Percentiles rank a stretch among this genome's conserved stretches.
Evolutionary conservation across 2,329 filamentous ascomycete species (phyloP).

Genomic region (Dactylellina drechsleri): DNA sequence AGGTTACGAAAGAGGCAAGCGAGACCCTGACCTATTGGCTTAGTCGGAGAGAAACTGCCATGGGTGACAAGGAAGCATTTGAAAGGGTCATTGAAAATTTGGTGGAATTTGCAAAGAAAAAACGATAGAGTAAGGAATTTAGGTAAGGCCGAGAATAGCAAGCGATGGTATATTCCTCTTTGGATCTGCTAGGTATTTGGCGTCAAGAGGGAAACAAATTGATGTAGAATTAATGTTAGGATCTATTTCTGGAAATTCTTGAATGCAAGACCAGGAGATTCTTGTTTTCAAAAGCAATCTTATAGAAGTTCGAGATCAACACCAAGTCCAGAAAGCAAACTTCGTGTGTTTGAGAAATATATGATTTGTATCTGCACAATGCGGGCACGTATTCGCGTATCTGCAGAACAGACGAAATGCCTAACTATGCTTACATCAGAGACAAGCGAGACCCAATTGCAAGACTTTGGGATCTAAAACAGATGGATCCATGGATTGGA

Average conservation of each 20-base stretch:
- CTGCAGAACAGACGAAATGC: too few species aligned
- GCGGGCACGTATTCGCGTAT: too few species aligned
- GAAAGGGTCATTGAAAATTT: conserved; percentile 59
- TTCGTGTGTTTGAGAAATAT: too few species aligned
- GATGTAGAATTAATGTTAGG: conserved; percentile 15
- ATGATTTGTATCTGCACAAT: too few species aligned
- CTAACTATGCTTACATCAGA: too few species aligned
- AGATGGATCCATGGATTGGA: too few species aligned
- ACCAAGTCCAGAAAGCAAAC: too few species aligned
- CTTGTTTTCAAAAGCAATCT: background rate
- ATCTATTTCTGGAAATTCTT: background rate
- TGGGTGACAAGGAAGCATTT: conserved; percentile 59
- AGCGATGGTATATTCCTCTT: conserved; percentile 6
- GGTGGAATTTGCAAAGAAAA: conserved; percentile 58
- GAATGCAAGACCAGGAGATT: background rate
- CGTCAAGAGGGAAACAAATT: conserved; percentile 22
- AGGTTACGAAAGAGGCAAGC: conserved; percentile 57
- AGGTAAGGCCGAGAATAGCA: background rate
- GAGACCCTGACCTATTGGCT: conserved; percentile 59
- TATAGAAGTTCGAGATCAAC: too few species aligned
- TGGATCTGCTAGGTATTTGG: conserved; percentile 30
- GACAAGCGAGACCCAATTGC: too few species aligned
- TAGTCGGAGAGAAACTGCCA: conserved; percentile 56
- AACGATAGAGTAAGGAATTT: conserved; percentile 12
- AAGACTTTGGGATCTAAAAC: too few species aligned